A percentile compares a stretch with the other conserved stretches of the same genome.
Conservation (phyloP, 2,329 filamentous ascomycete genomes). For the Colletotrichum paranaense region DNA sequence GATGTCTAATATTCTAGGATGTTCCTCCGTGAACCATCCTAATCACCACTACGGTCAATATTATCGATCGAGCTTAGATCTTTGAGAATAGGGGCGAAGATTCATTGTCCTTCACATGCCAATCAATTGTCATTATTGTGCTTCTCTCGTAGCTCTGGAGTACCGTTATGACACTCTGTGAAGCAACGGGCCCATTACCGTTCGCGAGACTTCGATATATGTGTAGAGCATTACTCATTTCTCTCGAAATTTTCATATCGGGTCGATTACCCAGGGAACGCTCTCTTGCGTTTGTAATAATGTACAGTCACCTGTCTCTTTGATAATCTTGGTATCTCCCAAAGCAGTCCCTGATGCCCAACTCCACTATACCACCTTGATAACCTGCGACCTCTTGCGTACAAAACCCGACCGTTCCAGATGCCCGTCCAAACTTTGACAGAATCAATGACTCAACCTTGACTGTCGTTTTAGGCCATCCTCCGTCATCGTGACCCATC, state of each 20-base stretch:
- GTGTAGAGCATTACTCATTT: background rate
- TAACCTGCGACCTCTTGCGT: background rate
- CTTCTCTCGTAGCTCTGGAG: background rate
- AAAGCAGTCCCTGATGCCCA: slow-evolving; percentile 18
- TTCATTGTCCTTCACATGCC: background rate
- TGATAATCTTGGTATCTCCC: slow-evolving; percentile 23
- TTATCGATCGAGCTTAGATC: too few species aligned
- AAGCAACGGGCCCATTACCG: background rate
- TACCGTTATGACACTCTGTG: too few species aligned
- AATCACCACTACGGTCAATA: too few species aligned
- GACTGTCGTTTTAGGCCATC: background rate
- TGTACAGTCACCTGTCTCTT: background rate
- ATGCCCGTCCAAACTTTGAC: background rate
- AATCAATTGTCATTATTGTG: background rate
- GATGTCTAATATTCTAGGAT: too few species aligned
- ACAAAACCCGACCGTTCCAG: background rate
- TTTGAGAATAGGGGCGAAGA: background rate
- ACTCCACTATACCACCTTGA: slow-evolving; percentile 5
- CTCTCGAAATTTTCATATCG: background rate
- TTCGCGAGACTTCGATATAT: background rate
- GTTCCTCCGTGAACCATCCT: too few species aligned
- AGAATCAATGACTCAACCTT: background rate
- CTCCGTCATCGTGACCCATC: slow-evolving; percentile 2
- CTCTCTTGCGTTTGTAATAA: background rate
- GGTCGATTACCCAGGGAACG: background rate